Evolutionary conservation across 2,329 filamentous ascomycete species (phyloP).

Genomic region (Chaetothyriales sp.): DNA sequence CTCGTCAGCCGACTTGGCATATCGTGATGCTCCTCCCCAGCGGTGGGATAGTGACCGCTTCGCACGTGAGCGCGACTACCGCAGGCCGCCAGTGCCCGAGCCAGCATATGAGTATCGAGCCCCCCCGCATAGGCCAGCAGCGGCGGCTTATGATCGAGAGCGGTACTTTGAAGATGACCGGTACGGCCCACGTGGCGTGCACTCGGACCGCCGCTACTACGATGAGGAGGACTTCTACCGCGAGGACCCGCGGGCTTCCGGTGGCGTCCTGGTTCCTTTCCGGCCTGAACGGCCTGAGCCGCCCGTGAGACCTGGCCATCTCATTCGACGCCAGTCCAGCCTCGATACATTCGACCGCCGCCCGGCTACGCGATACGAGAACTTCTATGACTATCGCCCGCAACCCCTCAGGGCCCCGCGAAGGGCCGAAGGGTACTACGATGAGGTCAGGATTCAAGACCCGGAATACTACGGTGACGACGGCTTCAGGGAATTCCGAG

Average conservation of each 20-base stretch:
- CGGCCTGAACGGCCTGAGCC: slow-evolving; percentile 36
- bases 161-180: slow-evolving; percentile 27
- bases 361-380: slow-evolving; percentile 39
- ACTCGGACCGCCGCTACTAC: slow-evolving; percentile 24
- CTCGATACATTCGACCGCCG: slow-evolving; percentile 79
- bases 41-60: slow-evolving; percentile 30
- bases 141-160: slow-evolving; percentile 25
- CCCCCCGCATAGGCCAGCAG: slow-evolving; percentile 21
- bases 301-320: slow-evolving; percentile 44
- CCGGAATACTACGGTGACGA: slow-evolving; percentile 57
- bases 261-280: slow-evolving; percentile 41
- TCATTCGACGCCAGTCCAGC: slow-evolving; percentile 71
- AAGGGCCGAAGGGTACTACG: slow-evolving; percentile 41
- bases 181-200: slow-evolving; percentile 29
- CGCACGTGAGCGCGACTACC: slow-evolving; percentile 29
- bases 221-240: slow-evolving; percentile 22
- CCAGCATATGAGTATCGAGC: slow-evolving; percentile 12
- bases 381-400: slow-evolving; percentile 25
- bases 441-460: slow-evolving; percentile 54
- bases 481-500: slow-evolving; percentile 51
- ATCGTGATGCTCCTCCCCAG: slow-evolving; percentile 15
- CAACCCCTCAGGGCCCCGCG: slow-evolving; percentile 41
- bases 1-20: slow-evolving; percentile 13
- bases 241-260: slow-evolving; percentile 27
- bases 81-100: slow-evolving; percentile 21